Base-by-base conservation (phyloP, 2,329 filamentous ascomycete species). In the Drechmeria coniospora region DNA sequence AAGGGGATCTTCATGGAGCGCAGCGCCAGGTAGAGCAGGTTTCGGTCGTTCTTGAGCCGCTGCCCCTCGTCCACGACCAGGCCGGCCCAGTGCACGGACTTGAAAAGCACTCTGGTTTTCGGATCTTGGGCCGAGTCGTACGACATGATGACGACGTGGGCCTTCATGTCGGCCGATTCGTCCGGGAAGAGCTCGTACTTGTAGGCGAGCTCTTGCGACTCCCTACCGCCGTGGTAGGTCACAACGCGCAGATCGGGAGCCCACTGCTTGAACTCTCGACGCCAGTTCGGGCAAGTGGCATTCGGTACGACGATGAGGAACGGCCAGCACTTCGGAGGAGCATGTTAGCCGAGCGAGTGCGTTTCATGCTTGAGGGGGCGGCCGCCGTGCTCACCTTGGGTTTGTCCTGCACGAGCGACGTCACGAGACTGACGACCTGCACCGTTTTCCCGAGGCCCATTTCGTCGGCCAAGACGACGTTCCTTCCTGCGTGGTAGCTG, bases 381-480 rank as follows among this genome's bases (percentile, higher is more conserved):
- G 12, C n/a, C 11, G 23, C n/a, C 11, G 8, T 2, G 16, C 16
- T 8, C 20, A 31, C 55, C 39, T 69, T 59, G 5, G 72, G 72
- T n/a, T 54, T 53, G 28, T 75, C 66, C 34, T 78, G 65, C 15
- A 78, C 64, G 21, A 95, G 55, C 1, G 77, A 74, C 2, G 80
- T 74, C 34, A 95, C 66, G 36, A 93, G 69, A 3, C 76, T 72
- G 34, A 95, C 79, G 28, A 94, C 74, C 48, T 98, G 90, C 18
- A 98, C 82, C 0, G 90, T 98, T 58, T 98, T 98, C 18, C 90
- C 90, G 2, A 98, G 68, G 22, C 90, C 90, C 90, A 98, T 98
- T 47, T 98, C 90, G 46, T 98, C 90, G 1, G 90, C 90, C 6
- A 95, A 67, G 32, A 95, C 87, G 16, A 84, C 79, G 43, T 90